Evolutionary conservation across 768 basidiomycete species (phyloP), one percentile per base, ranked within the genome.

Genomic region (Suillus plorans): DNA sequence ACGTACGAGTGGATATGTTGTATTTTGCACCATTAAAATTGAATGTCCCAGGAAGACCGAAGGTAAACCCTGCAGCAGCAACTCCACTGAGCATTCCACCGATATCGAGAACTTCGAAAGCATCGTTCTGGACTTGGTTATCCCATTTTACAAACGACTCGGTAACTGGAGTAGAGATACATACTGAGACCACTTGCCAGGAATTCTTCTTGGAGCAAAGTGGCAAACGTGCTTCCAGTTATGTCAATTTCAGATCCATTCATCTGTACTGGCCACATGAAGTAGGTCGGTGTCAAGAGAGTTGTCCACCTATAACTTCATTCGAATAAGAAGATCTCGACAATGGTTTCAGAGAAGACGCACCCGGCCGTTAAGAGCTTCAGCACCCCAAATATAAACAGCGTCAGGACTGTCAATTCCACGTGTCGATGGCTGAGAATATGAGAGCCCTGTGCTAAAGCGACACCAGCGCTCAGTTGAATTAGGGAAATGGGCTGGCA

Each of bases 21-120:
- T 71, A 71, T 25, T 61, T 45, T 44, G 22, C 70, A 7, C 66
- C 66, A 20, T 71, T 71, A 37, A 71, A 71, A 18, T 63, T 42
- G 14, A 65, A 52, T 28, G 67, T 60, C 8, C 70, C 70, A 0
- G 63, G 37, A 7, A 60, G 18, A 25, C 66, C 64, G n/a, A 63
- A 59, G 39, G 31, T 39, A 36, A n/a, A 47, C 34, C 60, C 63
- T 12, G 68, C 63, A 5, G 66, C 42, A 49, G 61, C 22, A 25
- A 69, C 61, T 12, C 68, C 63, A 44, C 67, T 68, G 14, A 64
- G 28, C 25, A 64, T 28, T 34, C 63, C 58, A 20, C 56, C 63
- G 5, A 60, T 55, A 37, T 63, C 66, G 13, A 64, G 64, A 20
- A 67, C 56, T 20, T 67, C 55, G 8, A 66, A 39, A 2, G 66